A percentile compares a stretch with the other conserved stretches of the same genome.
phyloP scores from a whole-genome alignment of 805 yeast species.

The Starmerella powellii region DNA sequence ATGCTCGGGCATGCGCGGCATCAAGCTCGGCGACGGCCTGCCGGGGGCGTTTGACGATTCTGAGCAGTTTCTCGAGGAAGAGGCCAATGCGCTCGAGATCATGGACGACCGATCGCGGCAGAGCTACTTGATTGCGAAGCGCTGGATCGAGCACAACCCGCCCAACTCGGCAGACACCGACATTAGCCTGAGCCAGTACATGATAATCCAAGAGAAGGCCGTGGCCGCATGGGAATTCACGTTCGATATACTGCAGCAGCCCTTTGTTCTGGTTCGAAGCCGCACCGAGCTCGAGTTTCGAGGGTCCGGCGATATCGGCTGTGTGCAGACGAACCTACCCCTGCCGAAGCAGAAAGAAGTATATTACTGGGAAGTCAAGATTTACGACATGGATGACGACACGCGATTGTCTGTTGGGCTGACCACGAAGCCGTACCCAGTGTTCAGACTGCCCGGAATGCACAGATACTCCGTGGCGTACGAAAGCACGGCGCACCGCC shows the following conservation, averaged over 20 bases:
- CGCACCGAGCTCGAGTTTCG: slow-evolving; percentile 42
- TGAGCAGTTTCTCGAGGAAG: slow-evolving; percentile 46
- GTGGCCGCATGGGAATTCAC: slow-evolving; percentile 81
- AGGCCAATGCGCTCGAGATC: slow-evolving; percentile 49
- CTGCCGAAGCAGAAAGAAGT: slow-evolving; percentile 72
- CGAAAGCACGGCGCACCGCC: slow-evolving; percentile 70
- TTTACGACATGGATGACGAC: slow-evolving; percentile 51
- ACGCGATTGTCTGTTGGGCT: slow-evolving; percentile 59
- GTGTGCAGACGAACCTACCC: slow-evolving; percentile 72
- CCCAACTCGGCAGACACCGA: slow-evolving; percentile 36
- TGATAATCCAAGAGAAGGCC: slow-evolving; percentile 74
- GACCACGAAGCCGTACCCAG: slow-evolving; percentile 80
- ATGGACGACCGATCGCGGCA: slow-evolving; percentile 45
- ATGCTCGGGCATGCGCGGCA: slow-evolving; percentile 22
- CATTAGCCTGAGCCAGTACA: slow-evolving; percentile 43
- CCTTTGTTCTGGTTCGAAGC: slow-evolving; percentile 47
- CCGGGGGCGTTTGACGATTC: slow-evolving; percentile 58
- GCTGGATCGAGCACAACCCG: slow-evolving; percentile 33
- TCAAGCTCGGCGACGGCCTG: slow-evolving; percentile 32
- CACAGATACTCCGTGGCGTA: slow-evolving; percentile 77
- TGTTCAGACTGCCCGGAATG: slow-evolving; percentile 85
- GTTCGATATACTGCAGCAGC: slow-evolving; percentile 37
- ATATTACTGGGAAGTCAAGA: slow-evolving; percentile 78
- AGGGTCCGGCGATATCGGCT: slow-evolving; percentile 41
- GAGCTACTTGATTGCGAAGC: slow-evolving; percentile 51